Base-by-base conservation (phyloP, 768 basidiomycete species). In the Rhizopogon rudus region DNA sequence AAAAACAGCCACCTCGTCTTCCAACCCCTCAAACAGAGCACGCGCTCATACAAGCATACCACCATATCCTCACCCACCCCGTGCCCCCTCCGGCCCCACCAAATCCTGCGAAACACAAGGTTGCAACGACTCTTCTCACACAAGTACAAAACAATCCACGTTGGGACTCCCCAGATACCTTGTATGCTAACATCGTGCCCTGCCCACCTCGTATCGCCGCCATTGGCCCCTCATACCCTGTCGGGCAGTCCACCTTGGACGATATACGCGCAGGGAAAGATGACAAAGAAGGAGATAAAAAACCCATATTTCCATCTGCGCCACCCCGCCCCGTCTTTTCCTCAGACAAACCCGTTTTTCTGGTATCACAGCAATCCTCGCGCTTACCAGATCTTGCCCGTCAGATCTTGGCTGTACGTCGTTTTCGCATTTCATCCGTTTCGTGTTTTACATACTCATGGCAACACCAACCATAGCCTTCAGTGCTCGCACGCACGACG, bases 51-150 rank as follows among this genome's bases (percentile, higher is more conserved):
- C 73, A 75, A 12, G 88, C 86, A 5, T 91, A 88, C 63, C 90
- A 88, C 59, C 84, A 91, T 60, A 85, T 90, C 57, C 77, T 90
- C 49, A 89, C 85, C 0, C 82, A 90, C 60, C 85, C 86, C 1
- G 80, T 84, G 0, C 72, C 82, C 0, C 65, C 77, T 51, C 72
- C 76, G 0, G 73, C 74, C 5, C 61, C 79, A 9, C 71, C 81
- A 3, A 88, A 82, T 52, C 82, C 84, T 31, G 71, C 82, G 5
- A 80, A 86, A 43, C 88, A 91, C 71, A 84, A 82, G 63, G 83
- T 91, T n/a, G 84, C 87, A 4, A 82, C 91, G 79, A 77, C 84
- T 0, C 72, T 91, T 8, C 76, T 91, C 37, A 66, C 75, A 0
- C 80, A 85, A 51, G 72, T 80, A 3, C 82, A 88, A 65, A 67